phyloP scores from a whole-genome alignment of 768 basidiomycete genomes.

The Naganishia vishniacii region DNA sequence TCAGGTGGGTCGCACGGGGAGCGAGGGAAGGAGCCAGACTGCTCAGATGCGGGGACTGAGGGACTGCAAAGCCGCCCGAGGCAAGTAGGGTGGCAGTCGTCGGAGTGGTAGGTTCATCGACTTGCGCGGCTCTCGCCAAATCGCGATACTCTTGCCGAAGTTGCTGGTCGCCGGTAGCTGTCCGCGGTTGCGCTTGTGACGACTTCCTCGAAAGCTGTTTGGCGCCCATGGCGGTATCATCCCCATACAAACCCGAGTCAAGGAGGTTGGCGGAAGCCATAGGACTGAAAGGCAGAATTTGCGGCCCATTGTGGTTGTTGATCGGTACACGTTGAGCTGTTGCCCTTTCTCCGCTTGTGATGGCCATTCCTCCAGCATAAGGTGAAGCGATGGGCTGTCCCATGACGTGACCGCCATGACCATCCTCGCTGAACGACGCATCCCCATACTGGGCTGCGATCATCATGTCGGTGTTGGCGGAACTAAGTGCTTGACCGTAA shows the following conservation, averaged over 20 bases:
- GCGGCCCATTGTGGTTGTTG: conserved; percentile 2
- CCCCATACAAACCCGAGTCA: conserved; percentile 7
- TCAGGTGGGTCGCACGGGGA: background rate
- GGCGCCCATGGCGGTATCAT: background rate
- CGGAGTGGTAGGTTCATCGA: conserved; percentile 24
- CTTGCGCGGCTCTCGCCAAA: conserved; percentile 19
- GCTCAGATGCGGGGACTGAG: background rate
- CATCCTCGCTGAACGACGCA: conserved; percentile 11
- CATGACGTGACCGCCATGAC: conserved; percentile 1
- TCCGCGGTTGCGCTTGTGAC: conserved; percentile 17
- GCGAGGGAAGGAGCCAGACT: background rate
- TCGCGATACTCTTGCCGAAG: conserved; percentile 22
- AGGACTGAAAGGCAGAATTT: conserved; percentile 5
- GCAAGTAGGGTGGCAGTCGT: conserved; percentile 1
- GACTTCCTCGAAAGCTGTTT: conserved; percentile 8
- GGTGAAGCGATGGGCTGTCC: background rate
- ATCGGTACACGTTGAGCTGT: conserved; percentile 5
- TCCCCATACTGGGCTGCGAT: conserved; percentile 21
- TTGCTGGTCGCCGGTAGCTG: background rate
- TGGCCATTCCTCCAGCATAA: conserved; percentile 13
- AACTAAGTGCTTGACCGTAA: conserved; percentile 19
- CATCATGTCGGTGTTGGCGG: conserved; percentile 8
- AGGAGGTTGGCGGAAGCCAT: background rate
- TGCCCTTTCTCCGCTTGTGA: background rate
- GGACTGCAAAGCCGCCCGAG: background rate